Base-by-base conservation (phyloP, 306 rosid species). In the peach (Prunus persica) region DNA sequence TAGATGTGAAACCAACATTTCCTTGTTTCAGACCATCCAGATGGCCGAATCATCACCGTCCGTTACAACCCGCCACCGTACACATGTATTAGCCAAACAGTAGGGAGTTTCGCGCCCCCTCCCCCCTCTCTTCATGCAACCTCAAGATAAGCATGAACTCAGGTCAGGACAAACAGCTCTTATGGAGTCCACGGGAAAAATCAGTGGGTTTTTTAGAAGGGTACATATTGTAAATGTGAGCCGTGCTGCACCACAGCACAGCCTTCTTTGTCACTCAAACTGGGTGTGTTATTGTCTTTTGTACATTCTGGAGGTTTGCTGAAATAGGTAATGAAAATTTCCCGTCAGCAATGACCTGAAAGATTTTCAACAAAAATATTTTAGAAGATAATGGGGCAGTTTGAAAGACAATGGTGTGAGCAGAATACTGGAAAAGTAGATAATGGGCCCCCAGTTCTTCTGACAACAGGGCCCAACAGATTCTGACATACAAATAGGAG, bases 21-120 rank as follows among this genome's bases (percentile, higher is more conserved):
- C n/a, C 8, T 47, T 46, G 72, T 41, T 13, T 63, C 32, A 2
- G 20, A 15, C 15, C 28, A 66, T 8, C 74, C 84, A 77, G 1
- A 12, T 81, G 93, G 75, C 76, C 2, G 19, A 0, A 82, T 84
- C 82, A 2, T 1, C 8, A 13, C 81, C 86, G 81, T 83, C 74
- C 2, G 70, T 73, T 57, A 47, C 69, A 6, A 25, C 43, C n/a
- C 74, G 45, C 10, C 27, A 54, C 58, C 69, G 15, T 47, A 25
- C 78, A 65, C 5, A 65, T 77, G 73, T 3, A 67, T 50, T 11
- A 24, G 58, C n/a, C 32, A 80, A 60, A 60, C 79, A 25, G 60
- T 38, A 25, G 19, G 63, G 24, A 62, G 69, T 27, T 67, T 45
- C 49, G 24, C 18, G n/a, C n/a, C n/a, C 9, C 28, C 24, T 14